phyloP scores from a whole-genome alignment of 345 rosid genomes.

The Iberis pinnata region DNA sequence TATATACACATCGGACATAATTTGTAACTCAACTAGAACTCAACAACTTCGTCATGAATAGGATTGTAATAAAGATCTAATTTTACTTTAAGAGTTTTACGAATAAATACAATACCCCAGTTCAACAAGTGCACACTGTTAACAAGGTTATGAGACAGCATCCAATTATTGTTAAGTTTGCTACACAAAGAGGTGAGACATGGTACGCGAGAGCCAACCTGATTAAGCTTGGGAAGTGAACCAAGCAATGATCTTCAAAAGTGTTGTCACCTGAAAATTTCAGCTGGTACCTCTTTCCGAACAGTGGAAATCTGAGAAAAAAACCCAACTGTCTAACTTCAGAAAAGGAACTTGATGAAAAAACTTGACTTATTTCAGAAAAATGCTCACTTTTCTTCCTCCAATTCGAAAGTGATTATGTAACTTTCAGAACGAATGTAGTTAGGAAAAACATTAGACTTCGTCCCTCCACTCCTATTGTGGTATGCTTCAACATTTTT shows the following conservation, averaged over 20 bases:
- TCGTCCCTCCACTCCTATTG: constrained; percentile 69
- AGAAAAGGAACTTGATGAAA: neutral
- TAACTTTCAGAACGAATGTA: constrained; percentile 89
- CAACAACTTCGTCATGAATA: constrained; percentile 2
- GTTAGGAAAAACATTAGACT: constrained; percentile 82
- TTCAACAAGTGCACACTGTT: constrained; percentile 6
- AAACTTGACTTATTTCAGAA: neutral
- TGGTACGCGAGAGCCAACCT: constrained; percentile 37
- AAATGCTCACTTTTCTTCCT: constrained; percentile 80
- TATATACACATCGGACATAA: constrained; percentile 2
- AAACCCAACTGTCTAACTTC: constrained; percentile 8
- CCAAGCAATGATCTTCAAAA: constrained; percentile 83
- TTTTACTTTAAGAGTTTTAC: neutral
- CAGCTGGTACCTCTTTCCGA: constrained; percentile 92
- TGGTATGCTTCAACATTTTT: constrained; percentile 96
- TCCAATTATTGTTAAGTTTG: neutral
- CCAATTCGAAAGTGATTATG: constrained; percentile 85
- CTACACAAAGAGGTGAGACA: neutral
- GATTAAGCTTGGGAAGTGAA: constrained; percentile 97
- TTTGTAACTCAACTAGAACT: too few species aligned
- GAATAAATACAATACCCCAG: neutral
- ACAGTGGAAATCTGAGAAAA: constrained; percentile 68
- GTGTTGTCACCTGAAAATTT: constrained; percentile 73
- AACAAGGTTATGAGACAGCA: neutral
- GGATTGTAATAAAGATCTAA: neutral